phyloP scores from a whole-genome alignment of 176 grass and related monocot species.

The Avena eriantha region DNA sequence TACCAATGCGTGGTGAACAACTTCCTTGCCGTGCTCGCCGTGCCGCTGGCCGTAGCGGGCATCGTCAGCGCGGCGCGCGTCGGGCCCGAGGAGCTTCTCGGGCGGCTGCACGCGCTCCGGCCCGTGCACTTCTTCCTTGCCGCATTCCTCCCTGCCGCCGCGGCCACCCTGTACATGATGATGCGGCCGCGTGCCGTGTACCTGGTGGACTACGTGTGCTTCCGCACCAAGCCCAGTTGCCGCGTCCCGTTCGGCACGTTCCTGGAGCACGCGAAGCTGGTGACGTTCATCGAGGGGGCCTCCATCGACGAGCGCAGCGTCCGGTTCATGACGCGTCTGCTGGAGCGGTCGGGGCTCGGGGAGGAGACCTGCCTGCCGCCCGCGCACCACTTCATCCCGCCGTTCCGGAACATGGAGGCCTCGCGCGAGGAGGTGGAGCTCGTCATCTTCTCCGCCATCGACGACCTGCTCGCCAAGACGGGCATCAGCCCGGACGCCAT shows the following conservation, averaged over 20 bases:
- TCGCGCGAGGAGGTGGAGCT: slow-evolving; percentile 64
- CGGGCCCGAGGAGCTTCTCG: slow-evolving; percentile 52
- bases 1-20: slow-evolving; percentile 71
- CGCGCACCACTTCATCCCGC: slow-evolving; percentile 60
- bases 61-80: slow-evolving; percentile 18
- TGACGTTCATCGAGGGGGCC: slow-evolving; percentile 50
- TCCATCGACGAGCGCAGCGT: slow-evolving; percentile 59
- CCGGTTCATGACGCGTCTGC: slow-evolving; percentile 56
- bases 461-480: slow-evolving; percentile 61
- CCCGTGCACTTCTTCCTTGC: slow-evolving; percentile 41
- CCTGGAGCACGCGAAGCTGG: slow-evolving; percentile 68
- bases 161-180: slow-evolving; percentile 50
- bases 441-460: slow-evolving; percentile 63
- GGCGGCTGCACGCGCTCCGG: not conserved
- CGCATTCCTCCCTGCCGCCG: slow-evolving; percentile 47
- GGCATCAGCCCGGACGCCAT: slow-evolving; percentile 40
- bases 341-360: slow-evolving; percentile 53
- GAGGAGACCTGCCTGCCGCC: slow-evolving; percentile 68
- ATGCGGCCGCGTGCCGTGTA: slow-evolving; percentile 63
- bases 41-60: slow-evolving; percentile 48
- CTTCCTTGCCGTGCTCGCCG: slow-evolving; percentile 51
- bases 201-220: slow-evolving; percentile 76
- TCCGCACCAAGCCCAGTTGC: slow-evolving; percentile 54
- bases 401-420: slow-evolving; percentile 62
- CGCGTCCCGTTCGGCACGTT: slow-evolving; percentile 74